Evolutionary conservation across 2,329 filamentous ascomycete species (phyloP), one percentile per base, ranked within the genome.

Genomic region (Epicoccum sorghinum): DNA sequence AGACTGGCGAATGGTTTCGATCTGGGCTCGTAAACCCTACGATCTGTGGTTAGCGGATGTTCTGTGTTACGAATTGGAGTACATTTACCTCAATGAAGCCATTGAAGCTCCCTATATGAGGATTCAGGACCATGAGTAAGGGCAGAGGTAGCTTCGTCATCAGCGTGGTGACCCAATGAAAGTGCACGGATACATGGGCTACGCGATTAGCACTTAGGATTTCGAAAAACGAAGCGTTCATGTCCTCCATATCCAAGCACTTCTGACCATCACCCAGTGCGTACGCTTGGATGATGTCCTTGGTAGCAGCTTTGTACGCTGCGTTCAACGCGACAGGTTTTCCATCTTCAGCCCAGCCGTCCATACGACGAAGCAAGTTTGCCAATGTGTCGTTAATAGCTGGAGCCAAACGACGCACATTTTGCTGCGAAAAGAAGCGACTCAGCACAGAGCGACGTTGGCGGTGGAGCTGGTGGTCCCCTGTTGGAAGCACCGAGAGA

Each of bases 181-280:
- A 47, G 12, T 47, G 44, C n/a, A 24, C 18, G 9, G 33, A 14
- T 4, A 39, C 4, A 24, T 39, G 36, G 1, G 18, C 13, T 35
- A 47, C 13, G 3, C 44, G 35, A 5, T 39, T 35, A 14, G 44
- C 18, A 6, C 10, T 6, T 3, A 39, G n/a, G 1, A 32, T 33
- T 8, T 39, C 8, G 36, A 47, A 39, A 8, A 39, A 47, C 3
- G 29, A n/a, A 5, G 32, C 36, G 3, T 38, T 38, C 36, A 18
- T 32, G 22, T 57, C 48, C 3, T 45, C 25, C 48, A 51, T 45
- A 6, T 51, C 40, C 25, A 51, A 45, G 25, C 48, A 51, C 35
- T 23, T 39, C 37, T 66, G 61, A 27, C 48, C 40, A 6, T 45
- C 41, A 6, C 48, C 48, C 10, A 51, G 48, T 7, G 48, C 48